phyloP scores from a whole-genome alignment of 805 yeast species.

The Metschnikowia henanensis region DNA sequence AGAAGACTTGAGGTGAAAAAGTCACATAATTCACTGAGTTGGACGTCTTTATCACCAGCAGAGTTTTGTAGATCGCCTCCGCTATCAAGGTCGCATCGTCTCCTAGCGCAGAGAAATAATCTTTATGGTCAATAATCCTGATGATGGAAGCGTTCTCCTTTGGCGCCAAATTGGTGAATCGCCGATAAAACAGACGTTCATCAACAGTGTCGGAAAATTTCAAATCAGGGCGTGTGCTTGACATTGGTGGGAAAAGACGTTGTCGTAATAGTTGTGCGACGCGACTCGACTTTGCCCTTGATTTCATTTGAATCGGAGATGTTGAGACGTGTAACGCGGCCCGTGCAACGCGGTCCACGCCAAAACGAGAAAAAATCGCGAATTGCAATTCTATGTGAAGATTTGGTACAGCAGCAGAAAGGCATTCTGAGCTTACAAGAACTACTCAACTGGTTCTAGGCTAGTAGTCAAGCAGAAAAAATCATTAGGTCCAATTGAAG shows the following conservation, averaged over 20 bases:
- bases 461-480: too few species aligned
- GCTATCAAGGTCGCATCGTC: conserved; percentile 84
- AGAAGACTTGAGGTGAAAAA: conserved; percentile 71
- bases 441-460: too few species aligned
- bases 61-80: conserved; percentile 79
- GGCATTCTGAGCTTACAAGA: too few species aligned
- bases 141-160: conserved; percentile 49
- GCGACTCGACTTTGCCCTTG: conserved; percentile 6
- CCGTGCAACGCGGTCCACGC: neutral
- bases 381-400: too few species aligned
- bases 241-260: conserved; percentile 23
- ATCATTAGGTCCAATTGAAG: too few species aligned
- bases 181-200: conserved; percentile 43
- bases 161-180: conserved; percentile 49
- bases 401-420: too few species aligned
- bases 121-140: conserved; percentile 77
- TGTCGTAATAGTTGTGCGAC: conserved; percentile 5
- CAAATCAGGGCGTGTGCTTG: conserved; percentile 45
- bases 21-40: conserved; percentile 63
- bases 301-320: neutral
- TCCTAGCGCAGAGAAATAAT: conserved; percentile 72
- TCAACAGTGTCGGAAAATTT: conserved; percentile 43
- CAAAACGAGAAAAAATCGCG: too few species aligned
- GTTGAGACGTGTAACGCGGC: neutral
- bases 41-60: conserved; percentile 70